phyloP scores from a whole-genome alignment of 139 green algal species.

The Mychonastes homosphaera region DNA sequence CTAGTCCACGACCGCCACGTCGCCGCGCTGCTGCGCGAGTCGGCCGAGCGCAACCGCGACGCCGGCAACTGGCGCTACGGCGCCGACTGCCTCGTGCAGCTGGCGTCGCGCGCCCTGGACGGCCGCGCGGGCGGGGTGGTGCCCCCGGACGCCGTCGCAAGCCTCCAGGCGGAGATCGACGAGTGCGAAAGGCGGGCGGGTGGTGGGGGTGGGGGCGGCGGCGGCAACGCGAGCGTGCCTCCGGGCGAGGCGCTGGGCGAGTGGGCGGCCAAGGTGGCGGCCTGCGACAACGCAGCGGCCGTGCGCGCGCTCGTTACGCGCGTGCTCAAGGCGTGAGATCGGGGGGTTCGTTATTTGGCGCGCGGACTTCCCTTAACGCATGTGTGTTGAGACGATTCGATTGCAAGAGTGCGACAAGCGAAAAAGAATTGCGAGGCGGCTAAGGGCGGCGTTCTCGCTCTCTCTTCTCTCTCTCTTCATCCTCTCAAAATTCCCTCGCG shows the following conservation, averaged over 20 bases:
- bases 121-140: too few species aligned
- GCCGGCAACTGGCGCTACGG: constrained; percentile 30
- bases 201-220: too few species aligned
- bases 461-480: too few species aligned
- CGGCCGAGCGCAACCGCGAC: constrained; percentile 26
- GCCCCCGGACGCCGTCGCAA: constrained; percentile 7
- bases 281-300: constrained; percentile 8
- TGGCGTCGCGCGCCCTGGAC: neutral
- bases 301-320: constrained; percentile 26
- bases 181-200: constrained; percentile 15
- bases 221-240: constrained; percentile 17
- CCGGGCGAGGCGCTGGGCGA: constrained; percentile 21
- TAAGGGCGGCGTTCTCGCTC: too few species aligned
- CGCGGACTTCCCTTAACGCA: too few species aligned
- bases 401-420: too few species aligned
- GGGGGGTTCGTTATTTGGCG: too few species aligned
- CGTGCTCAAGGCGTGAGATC: constrained; percentile 6
- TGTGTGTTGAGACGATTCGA: too few species aligned
- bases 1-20: constrained; percentile 18
- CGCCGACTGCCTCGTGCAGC: neutral
- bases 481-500: too few species aligned
- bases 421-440: too few species aligned
- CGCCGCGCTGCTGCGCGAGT: constrained; percentile 29
- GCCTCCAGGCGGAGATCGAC: constrained; percentile 25
- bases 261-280: constrained; percentile 18